Evolutionary conservation across 2,329 filamentous ascomycete genomes (phyloP).

Genomic region (Leptographium lundbergii): DNA sequence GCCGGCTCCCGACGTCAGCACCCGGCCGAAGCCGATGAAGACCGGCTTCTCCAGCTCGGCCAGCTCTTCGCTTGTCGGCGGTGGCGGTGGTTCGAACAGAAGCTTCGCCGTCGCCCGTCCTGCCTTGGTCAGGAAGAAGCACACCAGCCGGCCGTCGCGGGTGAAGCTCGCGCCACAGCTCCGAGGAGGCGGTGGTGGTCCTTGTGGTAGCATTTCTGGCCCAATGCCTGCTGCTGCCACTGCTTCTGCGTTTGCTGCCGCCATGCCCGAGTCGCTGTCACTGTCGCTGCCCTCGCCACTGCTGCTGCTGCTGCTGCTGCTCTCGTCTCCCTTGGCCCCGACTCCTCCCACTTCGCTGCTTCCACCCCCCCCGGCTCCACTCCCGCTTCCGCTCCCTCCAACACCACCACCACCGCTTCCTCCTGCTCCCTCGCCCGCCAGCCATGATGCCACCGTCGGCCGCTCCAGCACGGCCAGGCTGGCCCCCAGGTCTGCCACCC

Average conservation of each 20-base stretch:
- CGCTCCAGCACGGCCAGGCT: constrained; percentile 48
- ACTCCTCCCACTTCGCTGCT: background rate
- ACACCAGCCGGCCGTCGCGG: constrained; percentile 48
- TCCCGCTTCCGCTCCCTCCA: background rate
- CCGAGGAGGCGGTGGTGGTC: constrained; percentile 43
- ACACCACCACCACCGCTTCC: background rate
- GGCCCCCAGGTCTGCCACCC: constrained; percentile 46
- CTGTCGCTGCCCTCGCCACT: constrained; percentile 21
- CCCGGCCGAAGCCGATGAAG: constrained; percentile 13
- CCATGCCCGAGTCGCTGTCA: background rate
- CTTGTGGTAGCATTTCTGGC: constrained; percentile 7
- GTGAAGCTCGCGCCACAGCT: constrained; percentile 50
- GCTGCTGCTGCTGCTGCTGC: background rate
- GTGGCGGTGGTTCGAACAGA: constrained; percentile 32
- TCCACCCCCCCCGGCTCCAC: constrained; percentile 21
- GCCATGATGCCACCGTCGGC: constrained; percentile 48
- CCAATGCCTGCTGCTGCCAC: background rate
- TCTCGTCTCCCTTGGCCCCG: constrained; percentile 36
- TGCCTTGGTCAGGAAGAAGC: constrained; percentile 58
- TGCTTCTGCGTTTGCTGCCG: background rate
- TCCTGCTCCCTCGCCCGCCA: constrained; percentile 18
- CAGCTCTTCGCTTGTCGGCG: constrained; percentile 12
- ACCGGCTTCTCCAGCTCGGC: constrained; percentile 10
- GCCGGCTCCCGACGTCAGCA: constrained; percentile 18
- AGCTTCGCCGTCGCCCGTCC: constrained; percentile 37